phyloP scores from a whole-genome alignment of 306 rosid genomes.

The peach (Prunus persica) region DNA sequence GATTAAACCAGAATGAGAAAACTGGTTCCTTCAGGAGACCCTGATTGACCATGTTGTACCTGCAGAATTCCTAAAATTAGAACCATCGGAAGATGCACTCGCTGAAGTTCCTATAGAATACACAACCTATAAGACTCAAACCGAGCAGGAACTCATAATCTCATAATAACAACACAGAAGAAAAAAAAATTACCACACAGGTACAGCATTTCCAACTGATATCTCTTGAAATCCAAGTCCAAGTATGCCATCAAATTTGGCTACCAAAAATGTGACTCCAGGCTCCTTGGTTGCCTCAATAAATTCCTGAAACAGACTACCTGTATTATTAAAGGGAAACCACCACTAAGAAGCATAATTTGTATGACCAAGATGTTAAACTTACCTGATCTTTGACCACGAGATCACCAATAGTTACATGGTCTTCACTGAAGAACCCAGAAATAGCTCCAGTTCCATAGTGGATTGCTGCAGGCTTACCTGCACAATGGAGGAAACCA shows the following conservation, averaged over 20 bases:
- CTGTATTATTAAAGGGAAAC: neutral
- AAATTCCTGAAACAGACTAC: conserved; percentile 33
- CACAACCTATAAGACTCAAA: neutral
- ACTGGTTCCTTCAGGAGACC: conserved; percentile 54
- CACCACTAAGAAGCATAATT: neutral
- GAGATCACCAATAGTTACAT: conserved; percentile 50
- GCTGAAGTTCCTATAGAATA: neutral
- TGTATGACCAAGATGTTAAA: neutral
- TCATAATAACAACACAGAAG: neutral
- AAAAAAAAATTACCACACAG: conserved; percentile 33
- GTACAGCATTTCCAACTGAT: conserved; percentile 44
- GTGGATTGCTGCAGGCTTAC: conserved; percentile 46
- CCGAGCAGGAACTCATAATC: neutral
- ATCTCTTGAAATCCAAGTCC: conserved; percentile 58
- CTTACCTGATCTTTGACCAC: conserved; percentile 48
- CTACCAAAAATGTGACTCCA: conserved; percentile 43
- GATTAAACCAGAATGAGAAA: conserved; percentile 60
- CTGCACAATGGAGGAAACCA: conserved; percentile 26
- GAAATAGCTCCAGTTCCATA: conserved; percentile 62
- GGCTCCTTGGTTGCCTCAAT: conserved; percentile 62
- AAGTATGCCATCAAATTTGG: conserved; percentile 52
- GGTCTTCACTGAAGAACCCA: conserved; percentile 51
- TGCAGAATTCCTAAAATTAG: conserved; percentile 23
- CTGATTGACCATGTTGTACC: conserved; percentile 59
- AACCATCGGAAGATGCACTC: neutral